phyloP scores from a whole-genome alignment of 768 basidiomycete genomes.

The Termitomyces sp. region DNA sequence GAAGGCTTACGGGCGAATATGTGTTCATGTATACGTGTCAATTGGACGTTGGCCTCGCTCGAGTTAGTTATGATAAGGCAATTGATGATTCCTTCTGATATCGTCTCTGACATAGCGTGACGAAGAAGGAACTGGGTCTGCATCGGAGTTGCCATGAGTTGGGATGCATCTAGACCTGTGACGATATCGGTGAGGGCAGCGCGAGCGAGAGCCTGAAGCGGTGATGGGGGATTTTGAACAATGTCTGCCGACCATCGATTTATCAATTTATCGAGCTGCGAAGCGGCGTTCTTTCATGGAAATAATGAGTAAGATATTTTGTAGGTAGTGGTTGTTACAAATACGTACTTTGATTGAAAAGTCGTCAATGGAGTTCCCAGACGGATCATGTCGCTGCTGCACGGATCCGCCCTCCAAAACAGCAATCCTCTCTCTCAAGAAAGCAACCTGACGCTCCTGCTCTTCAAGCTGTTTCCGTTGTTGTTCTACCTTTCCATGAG shows the following conservation, averaged over 20 bases:
- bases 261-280: slow-evolving; percentile 74
- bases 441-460: slow-evolving; percentile 78
- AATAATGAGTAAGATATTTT: slow-evolving; percentile 4
- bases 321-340: not conserved
- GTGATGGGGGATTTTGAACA: slow-evolving; percentile 50
- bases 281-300: slow-evolving; percentile 62
- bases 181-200: slow-evolving; percentile 59
- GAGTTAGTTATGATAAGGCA: slow-evolving; percentile 85
- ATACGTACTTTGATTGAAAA: slow-evolving; percentile 81
- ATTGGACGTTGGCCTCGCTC: slow-evolving; percentile 75
- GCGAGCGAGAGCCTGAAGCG: slow-evolving; percentile 47
- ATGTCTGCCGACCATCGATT: slow-evolving; percentile 86
- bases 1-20: slow-evolving; percentile 70
- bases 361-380: slow-evolving; percentile 72
- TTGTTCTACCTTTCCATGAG: slow-evolving; percentile 85
- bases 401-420: slow-evolving; percentile 64
- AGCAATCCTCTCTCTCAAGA: slow-evolving; percentile 63
- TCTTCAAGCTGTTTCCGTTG: slow-evolving; percentile 75
- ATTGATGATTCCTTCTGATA: slow-evolving; percentile 78
- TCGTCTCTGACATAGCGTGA: slow-evolving; percentile 73
- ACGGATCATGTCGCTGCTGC: slow-evolving; percentile 32
- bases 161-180: slow-evolving; percentile 40
- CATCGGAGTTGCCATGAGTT: slow-evolving; percentile 51
- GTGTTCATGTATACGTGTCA: slow-evolving; percentile 85
- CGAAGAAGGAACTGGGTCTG: slow-evolving; percentile 76